Evolutionary conservation across 2,329 filamentous ascomycete species (phyloP).

Genomic region (Xylaria sp.): DNA sequence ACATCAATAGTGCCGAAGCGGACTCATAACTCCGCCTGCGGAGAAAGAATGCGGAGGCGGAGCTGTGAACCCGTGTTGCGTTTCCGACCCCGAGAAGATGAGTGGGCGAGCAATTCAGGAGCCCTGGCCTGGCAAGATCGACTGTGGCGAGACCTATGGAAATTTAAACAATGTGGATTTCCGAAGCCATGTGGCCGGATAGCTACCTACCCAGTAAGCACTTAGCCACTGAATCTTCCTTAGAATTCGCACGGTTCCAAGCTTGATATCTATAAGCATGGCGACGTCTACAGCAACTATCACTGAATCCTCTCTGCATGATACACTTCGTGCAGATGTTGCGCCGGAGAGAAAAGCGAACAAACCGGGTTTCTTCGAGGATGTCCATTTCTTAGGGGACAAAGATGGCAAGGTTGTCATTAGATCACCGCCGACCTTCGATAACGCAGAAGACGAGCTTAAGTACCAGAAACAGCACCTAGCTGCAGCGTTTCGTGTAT

Average conservation of each 20-base stretch:
- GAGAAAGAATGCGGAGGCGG: neutral
- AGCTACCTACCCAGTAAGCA: neutral
- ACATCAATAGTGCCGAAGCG: neutral
- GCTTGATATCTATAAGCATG: neutral
- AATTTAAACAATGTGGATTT: neutral
- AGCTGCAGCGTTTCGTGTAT: conserved; percentile 70
- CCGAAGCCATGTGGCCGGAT: neutral
- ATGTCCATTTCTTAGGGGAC: neutral
- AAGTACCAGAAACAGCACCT: conserved; percentile 69
- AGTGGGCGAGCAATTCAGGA: neutral
- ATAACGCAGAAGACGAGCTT: conserved; percentile 60
- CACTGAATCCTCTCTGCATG: neutral
- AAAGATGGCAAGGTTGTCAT: conserved; percentile 2
- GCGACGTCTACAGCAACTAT: neutral
- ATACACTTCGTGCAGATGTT: neutral
- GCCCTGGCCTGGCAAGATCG: neutral
- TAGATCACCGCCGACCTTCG: neutral
- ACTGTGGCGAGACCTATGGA: too few species aligned
- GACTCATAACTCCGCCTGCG: neutral
- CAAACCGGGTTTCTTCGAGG: neutral
- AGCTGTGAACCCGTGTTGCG: neutral
- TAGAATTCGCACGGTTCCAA: neutral
- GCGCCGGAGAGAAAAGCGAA: neutral
- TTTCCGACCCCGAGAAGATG: neutral
- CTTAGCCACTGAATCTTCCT: neutral